phyloP scores from a whole-genome alignment of 257 asterid species.

The Craterostigma plantagineum region DNA sequence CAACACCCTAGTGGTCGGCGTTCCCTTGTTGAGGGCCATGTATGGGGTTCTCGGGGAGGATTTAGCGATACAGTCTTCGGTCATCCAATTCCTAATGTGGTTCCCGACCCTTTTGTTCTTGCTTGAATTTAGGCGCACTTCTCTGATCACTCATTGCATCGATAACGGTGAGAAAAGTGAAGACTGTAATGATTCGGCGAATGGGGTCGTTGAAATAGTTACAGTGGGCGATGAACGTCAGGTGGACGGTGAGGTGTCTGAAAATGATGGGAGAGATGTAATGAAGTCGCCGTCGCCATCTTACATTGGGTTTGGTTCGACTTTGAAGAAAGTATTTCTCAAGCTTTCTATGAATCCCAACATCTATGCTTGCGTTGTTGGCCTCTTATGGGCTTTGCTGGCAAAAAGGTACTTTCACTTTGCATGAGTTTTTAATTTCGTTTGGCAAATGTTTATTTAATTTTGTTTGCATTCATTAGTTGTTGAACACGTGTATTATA shows the following conservation, averaged over 20 bases:
- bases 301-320: background rate
- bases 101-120: constrained; percentile 25
- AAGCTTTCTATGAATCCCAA: constrained; percentile 47
- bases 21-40: constrained; percentile 32
- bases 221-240: background rate
- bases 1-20: constrained; percentile 33
- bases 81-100: constrained; percentile 38
- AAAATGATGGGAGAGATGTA: background rate
- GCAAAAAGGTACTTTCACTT: constrained; percentile 26
- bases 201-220: background rate
- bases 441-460: no score
- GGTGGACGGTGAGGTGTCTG: background rate
- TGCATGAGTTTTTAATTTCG: background rate
- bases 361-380: constrained; percentile 30
- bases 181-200: constrained; percentile 4
- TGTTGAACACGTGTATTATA: background rate
- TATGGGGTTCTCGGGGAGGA: constrained; percentile 23
- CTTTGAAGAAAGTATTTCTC: constrained; percentile 18
- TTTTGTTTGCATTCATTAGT: background rate
- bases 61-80: constrained; percentile 37
- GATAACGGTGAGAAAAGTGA: no score
- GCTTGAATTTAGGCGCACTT: constrained; percentile 22
- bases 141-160: no score
- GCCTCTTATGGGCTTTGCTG: constrained; percentile 35
- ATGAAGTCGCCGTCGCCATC: background rate